Evolutionary conservation across 1,284 basidiomycete genomes (phyloP), one percentile per base, ranked within the genome.

Genomic region (Rhodotorula sp.): DNA sequence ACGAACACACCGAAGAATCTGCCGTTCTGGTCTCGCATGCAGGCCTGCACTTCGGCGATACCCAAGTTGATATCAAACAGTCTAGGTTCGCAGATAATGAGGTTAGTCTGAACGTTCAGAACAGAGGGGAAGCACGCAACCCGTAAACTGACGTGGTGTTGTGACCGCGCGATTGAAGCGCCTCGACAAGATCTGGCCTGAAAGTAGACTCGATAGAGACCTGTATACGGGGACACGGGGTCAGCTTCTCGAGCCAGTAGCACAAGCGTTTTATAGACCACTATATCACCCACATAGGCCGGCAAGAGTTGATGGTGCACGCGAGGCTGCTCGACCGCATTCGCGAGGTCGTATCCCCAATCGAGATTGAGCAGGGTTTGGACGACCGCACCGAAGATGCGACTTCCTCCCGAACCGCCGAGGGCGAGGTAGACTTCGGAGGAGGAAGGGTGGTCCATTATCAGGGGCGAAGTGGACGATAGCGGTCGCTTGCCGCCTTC

Each of bases 271-370:
- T 22, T 4, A 33, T 5, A 14, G 60, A 37, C 33, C 14, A 6
- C 5, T 15, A 5, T 4, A 15, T 18, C 33, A 66, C 77, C n/a
- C 56, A 78, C 79, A 29, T 77, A 72, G n/a, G 71, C 68, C 0
- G 95, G 95, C 71, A 88, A 89, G 42, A 96, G 83, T 79, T 98
- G 95, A 79, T 96, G 87, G 79, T 98, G 95, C n/a, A 96, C 79
- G n/a, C 95, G 85, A 0, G 91, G 89, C 72, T 82, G 85, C 80
- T 98, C 95, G 49, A 98, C 87, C 0, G 95, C 91, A 45, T 85
- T 80, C 68, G 89, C 88, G 45, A 90, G 80, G 77, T 95, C 88
- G 81, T 91, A 84, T 0, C 90, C 93, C 85, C 90, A 91, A 66
- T 91, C 85, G 30, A 93, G 79, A 80, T 95, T 93, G 30, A 96